A percentile compares a stretch with the other conserved stretches of the same genome.
Evolutionary conservation across 2,329 filamentous ascomycete genomes (phyloP).

Genomic region (Fusarium sp.): DNA sequence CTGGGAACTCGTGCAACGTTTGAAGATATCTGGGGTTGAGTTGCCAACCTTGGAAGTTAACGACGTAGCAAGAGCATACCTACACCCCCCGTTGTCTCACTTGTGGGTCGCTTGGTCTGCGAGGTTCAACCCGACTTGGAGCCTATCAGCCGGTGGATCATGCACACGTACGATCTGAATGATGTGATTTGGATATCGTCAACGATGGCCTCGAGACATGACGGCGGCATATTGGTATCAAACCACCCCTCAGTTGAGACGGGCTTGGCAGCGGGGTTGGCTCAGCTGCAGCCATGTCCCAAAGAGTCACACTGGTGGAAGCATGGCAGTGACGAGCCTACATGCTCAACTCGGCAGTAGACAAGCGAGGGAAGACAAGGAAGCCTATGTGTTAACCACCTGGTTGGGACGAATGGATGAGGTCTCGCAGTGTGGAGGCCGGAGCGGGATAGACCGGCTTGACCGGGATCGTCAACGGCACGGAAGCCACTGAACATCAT

Average conservation of each 20-base stretch:
- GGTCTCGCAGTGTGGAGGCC: constrained; percentile 36
- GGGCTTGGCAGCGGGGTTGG: constrained; percentile 41
- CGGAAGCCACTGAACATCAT: constrained; percentile 33
- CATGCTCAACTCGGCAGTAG: constrained; percentile 35
- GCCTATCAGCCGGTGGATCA: constrained; percentile 42
- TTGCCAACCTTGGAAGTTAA: constrained; percentile 39
- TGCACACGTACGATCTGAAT: constrained; percentile 45
- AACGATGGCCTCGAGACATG: constrained; percentile 46
- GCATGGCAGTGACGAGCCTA: constrained; percentile 36
- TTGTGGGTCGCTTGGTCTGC: constrained; percentile 37
- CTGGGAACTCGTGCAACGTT: constrained; percentile 12
- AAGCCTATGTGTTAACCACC: constrained; percentile 44
- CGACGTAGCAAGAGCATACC: constrained; percentile 33
- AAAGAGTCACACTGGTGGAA: constrained; percentile 41
- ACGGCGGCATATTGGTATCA: constrained; percentile 41
- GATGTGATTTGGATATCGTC: constrained; percentile 47
- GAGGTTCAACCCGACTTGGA: constrained; percentile 33
- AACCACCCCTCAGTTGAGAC: constrained; percentile 40
- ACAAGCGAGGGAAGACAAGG: constrained; percentile 38
- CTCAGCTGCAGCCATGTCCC: constrained; percentile 31
- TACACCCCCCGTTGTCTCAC: constrained; percentile 33
- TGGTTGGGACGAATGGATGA: constrained; percentile 45
- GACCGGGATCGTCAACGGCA: constrained; percentile 46
- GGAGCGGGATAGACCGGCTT: constrained; percentile 50
- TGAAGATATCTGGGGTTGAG: constrained; percentile 25